Evolutionary conservation across 345 rosid genomes (phyloP), one percentile per base, ranked within the genome.

Genomic region (Linum tenue): DNA sequence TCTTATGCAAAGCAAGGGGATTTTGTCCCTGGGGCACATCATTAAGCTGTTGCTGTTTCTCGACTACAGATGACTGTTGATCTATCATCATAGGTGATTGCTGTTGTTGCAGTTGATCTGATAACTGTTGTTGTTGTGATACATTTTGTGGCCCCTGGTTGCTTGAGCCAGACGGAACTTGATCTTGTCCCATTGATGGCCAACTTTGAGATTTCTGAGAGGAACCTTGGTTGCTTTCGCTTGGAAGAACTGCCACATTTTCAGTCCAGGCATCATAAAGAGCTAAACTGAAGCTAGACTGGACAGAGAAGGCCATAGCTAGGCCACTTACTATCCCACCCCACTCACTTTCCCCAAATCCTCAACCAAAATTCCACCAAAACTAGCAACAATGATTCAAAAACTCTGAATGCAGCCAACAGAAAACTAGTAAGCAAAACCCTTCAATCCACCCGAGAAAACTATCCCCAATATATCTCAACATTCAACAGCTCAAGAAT

Each of bases 181-280:
- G 78, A 68, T 77, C 88, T 64, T 78, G 83, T 35, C 69, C 61
- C 39, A 75, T 60, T 42, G 72, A 69, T 75, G 77, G 82, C 91
- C 91, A 82, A 69, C 79, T 74, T 35, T 76, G 61, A 77, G 73
- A 82, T 44, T 82, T 73, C 69, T 78, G 87, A 69, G 56, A 61
- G 39, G 83, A 60, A 65, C 68, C 64, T 68, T 73, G 80, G 70
- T 69, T 76, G 81, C 77, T 70, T 74, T 86, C 87, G 71, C 69
- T 70, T 60, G 76, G 69, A 64, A 75, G 67, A 80, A 74, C 73
- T 77, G 76, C 60, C 37, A 63, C 44, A 64, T 58, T 51, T 56
- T 59, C 38, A 62, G 67, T 48, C 31, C 61, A 64, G 14, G 22
- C 5, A 55, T 1, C 62, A 41, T 56, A 59, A 66, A 67, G 36